Conservation (phyloP, 305 asterid genomes). For the Fraxinus velutina region DNA sequence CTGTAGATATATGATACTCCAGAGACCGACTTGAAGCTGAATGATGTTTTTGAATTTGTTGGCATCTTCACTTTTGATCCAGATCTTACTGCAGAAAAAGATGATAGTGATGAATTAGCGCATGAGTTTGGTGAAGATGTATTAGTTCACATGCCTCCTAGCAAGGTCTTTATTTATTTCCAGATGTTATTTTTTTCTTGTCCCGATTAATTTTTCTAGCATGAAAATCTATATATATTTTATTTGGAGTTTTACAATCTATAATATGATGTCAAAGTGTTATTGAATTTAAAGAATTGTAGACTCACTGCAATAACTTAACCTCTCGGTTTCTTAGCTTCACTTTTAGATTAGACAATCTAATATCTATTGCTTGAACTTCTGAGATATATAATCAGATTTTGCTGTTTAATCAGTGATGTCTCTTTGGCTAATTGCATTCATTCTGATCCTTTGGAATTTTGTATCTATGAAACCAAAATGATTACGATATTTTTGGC, state of each 20-base stretch:
- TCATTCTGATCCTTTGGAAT: background rate
- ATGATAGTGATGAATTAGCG: constrained; percentile 39
- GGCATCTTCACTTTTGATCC: constrained; percentile 71
- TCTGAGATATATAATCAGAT: background rate
- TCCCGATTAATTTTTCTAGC: background rate
- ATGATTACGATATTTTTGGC: background rate
- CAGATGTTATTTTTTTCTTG: constrained; percentile 9
- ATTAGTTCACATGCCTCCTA: constrained; percentile 46
- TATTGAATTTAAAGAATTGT: background rate
- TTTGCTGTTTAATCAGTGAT: background rate
- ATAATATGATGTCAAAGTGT: background rate
- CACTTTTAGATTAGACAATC: background rate
- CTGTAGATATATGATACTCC: constrained; percentile 76
- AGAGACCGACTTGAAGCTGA: constrained; percentile 72
- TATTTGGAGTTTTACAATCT: background rate
- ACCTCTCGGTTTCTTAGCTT: background rate
- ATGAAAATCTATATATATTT: background rate
- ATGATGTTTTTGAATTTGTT: constrained; percentile 86
- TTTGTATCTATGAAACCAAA: background rate
- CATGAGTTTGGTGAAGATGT: constrained; percentile 53
- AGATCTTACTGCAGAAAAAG: constrained; percentile 40
- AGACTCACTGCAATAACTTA: background rate
- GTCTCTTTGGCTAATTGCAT: background rate
- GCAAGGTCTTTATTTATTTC: constrained; percentile 47
- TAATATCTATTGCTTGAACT: background rate